phyloP scores from a whole-genome alignment of 768 basidiomycete genomes.

The Boletus barrowsii region DNA sequence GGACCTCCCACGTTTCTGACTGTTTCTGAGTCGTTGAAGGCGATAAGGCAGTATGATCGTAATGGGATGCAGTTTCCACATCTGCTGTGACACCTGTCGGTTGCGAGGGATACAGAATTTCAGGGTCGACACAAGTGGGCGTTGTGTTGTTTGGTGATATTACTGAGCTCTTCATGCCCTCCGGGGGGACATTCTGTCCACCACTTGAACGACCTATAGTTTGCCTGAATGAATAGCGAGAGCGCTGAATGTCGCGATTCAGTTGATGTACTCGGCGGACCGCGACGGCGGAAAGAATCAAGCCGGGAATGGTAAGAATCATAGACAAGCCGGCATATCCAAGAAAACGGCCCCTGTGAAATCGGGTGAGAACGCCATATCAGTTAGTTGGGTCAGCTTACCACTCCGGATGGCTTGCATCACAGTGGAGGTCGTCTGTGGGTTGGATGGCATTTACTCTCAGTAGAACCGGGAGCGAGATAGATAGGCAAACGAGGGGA shows the following conservation, averaged over 20 bases:
- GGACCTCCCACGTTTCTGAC: constrained; percentile 6
- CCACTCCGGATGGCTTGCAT: constrained; percentile 58
- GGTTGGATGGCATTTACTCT: constrained; percentile 45
- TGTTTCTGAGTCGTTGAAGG: neutral
- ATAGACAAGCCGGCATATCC: constrained; percentile 60
- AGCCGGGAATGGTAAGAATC: constrained; percentile 48
- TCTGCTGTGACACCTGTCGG: neutral
- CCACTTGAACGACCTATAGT: neutral
- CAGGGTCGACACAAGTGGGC: constrained; percentile 8
- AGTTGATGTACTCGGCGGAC: constrained; percentile 14
- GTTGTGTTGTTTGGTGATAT: constrained; percentile 20
- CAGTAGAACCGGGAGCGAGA: constrained; percentile 44
- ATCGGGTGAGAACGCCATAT: neutral
- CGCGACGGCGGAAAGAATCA: constrained; percentile 40
- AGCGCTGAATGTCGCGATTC: constrained; percentile 21
- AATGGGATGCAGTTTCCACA: too few relatives aligned
- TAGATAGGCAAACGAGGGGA: constrained; percentile 43
- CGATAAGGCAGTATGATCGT: neutral
- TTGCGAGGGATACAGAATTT: neutral
- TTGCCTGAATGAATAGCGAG: neutral
- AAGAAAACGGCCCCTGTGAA: constrained; percentile 57
- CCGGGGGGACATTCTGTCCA: neutral
- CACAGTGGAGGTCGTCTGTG: constrained; percentile 55
- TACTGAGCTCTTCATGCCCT: constrained; percentile 15
- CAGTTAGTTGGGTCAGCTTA: constrained; percentile 26